These are phyloP conservation scores for Neofusicoccum kwambonambiense DNA, from an alignment of 2,329 filamentous ascomycete species.

Conservation along the genomic window DNA sequence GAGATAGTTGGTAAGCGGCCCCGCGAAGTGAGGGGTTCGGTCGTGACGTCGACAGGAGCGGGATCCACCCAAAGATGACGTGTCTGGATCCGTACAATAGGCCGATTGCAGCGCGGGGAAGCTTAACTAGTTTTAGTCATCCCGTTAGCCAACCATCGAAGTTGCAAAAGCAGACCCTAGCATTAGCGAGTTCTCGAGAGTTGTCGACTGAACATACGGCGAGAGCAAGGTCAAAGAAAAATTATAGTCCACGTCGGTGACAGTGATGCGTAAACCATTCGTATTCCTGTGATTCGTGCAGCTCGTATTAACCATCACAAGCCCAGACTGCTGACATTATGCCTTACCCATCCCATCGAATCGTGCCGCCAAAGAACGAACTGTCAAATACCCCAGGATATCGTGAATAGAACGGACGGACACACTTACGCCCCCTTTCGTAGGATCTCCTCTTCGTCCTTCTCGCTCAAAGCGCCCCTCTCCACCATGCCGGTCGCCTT, in stretches of 20 bases:
- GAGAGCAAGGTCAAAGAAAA: slow-evolving; percentile 6
- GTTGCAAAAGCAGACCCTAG: not conserved
- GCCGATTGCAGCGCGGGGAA: not conserved
- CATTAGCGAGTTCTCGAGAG: not conserved
- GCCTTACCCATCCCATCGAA: not conserved
- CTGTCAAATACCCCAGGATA: not conserved
- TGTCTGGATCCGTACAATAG: not conserved
- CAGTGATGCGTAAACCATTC: not conserved
- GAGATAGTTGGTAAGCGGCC: not conserved
- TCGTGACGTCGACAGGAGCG: not conserved
- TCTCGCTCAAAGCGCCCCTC: not conserved
- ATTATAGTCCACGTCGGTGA: slow-evolving; percentile 7
- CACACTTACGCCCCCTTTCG: slow-evolving; percentile 6
- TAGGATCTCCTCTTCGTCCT: slow-evolving; percentile 1
- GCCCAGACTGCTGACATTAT: not conserved
- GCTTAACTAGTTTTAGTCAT: not conserved
- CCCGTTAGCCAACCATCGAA: not conserved
- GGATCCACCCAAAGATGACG: not conserved
- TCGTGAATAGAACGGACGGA: not conserved
- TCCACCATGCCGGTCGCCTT: slow-evolving; percentile 11
- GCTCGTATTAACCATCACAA: slow-evolving; percentile 1
- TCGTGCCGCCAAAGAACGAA: not conserved
- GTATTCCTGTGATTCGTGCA: not conserved
- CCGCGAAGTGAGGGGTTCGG: no score
- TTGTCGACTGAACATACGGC: not conserved